Percentiles rank a stretch among this genome's conserved stretches.
These are phyloP conservation scores for Beauveria scarabaeidicola DNA, from an alignment of 2,329 filamentous ascomycete species.

Conservation along the genomic window DNA sequence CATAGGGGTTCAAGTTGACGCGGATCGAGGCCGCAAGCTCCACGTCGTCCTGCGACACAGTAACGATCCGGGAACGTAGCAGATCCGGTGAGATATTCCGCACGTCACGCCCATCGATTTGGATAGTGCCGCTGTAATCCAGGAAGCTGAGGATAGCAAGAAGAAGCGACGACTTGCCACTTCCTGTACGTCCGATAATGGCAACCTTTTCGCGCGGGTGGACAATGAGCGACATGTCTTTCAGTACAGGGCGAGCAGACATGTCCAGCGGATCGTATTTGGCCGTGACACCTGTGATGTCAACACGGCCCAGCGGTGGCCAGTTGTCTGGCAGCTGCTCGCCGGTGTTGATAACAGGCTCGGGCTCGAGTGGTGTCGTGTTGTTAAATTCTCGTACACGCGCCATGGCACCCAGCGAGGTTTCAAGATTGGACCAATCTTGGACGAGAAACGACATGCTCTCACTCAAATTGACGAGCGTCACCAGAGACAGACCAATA, in stretches of 20 bases:
- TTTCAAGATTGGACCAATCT: conserved; percentile 10
- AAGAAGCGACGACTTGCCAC: conserved; percentile 10
- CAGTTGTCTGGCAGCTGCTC: conserved; percentile 5
- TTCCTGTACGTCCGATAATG: conserved; percentile 10
- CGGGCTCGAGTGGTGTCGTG: neutral
- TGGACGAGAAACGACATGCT: conserved; percentile 1
- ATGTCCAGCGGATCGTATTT: conserved; percentile 7
- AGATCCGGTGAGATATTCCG: conserved; percentile 7
- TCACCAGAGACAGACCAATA: conserved; percentile 8
- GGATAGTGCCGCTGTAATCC: conserved; percentile 9
- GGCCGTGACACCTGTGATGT: conserved; percentile 5
- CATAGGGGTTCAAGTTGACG: conserved; percentile 11
- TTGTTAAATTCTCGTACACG: conserved; percentile 7
- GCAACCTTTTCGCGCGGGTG: conserved; percentile 8
- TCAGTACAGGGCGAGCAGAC: neutral
- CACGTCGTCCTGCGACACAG: conserved; percentile 20
- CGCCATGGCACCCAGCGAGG: conserved; percentile 7
- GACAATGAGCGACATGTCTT: conserved; percentile 7
- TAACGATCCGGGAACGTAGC: conserved; percentile 21
- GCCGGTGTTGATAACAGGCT: neutral
- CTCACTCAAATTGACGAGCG: conserved; percentile 7
- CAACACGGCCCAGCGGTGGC: conserved; percentile 7
- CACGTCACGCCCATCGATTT: conserved; percentile 10
- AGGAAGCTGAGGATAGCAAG: conserved; percentile 6
- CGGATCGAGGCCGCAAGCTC: conserved; percentile 10